Evolutionary conservation across 257 asterid species (phyloP), one percentile per base, ranked within the genome.

Genomic region (Lantana camara): DNA sequence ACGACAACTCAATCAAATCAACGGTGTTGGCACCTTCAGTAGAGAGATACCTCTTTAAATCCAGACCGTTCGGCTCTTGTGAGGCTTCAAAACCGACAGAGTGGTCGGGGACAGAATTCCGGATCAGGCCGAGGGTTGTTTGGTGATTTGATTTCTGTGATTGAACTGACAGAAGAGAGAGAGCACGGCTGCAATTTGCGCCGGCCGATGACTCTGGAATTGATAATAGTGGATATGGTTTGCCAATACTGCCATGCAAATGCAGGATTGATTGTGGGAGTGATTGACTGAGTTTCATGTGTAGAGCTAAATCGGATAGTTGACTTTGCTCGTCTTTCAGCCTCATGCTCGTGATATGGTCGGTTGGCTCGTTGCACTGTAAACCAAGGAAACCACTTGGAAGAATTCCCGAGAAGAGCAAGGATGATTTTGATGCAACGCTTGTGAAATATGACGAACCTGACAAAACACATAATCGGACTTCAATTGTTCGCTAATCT

Each of bases 111-210:
- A n/a, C n/a, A n/a, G n/a, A n/a, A n/a, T n/a, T n/a, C n/a, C n/a
- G n/a, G n/a, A n/a, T n/a, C n/a, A n/a, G n/a, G n/a, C n/a, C n/a
- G n/a, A n/a, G n/a, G n/a, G 51, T 47, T 34, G 34, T 65, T 69
- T 1, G 71, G 68, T 29, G 86, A 65, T 48, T 60, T 45, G 66
- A 47, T 72, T 62, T 70, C 41, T 79, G 75, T 35, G 80, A 71
- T 29, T 73, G 73, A 73, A 74, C 41, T 83, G 94, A 89, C 96
- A 89, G 96, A 89, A 85, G 88, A 89, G 88, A 89, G 96, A 63
- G 87, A 85, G 88, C 95, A 73, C 70, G 37, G 60, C 58, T 17
- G 20, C 83, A 78, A 64, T 70, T 75, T 52, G 79, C 57, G 54
- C 72, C 58, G 76, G 10, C 48, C 9, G 71, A 55, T 10, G 72